A percentile compares a stretch with the other conserved stretches of the same genome.
Evolutionary conservation across 805 yeast species (phyloP).

Genomic region (Spathaspora girioi): DNA sequence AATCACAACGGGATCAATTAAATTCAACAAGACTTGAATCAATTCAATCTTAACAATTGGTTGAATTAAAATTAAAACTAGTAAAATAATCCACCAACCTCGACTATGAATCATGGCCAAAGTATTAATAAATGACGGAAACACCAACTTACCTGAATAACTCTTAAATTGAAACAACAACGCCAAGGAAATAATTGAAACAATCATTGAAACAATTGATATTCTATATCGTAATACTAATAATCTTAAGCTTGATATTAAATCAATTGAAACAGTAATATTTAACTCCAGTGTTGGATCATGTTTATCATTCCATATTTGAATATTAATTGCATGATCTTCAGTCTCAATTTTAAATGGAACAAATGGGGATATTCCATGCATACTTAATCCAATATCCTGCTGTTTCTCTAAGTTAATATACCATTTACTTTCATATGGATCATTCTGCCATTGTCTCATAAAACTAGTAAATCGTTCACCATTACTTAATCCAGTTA

Average conservation of each 20-base stretch:
- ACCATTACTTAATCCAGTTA: slow-evolving; percentile 11
- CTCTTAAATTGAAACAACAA: slow-evolving; percentile 51
- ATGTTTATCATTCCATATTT: slow-evolving; percentile 46
- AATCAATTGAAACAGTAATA: slow-evolving; percentile 41
- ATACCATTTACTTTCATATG: slow-evolving; percentile 80
- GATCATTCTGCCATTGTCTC: slow-evolving; percentile 62
- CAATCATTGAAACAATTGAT: slow-evolving; percentile 66
- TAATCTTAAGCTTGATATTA: slow-evolving; percentile 59
- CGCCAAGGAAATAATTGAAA: slow-evolving; percentile 51
- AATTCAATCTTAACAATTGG: slow-evolving; percentile 29
- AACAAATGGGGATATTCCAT: slow-evolving; percentile 68
- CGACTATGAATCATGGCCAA: slow-evolving; percentile 22
- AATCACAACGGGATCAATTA: slow-evolving; percentile 52
- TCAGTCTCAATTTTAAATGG: slow-evolving; percentile 43
- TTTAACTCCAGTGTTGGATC: slow-evolving; percentile 25
- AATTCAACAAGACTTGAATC: slow-evolving; percentile 37
- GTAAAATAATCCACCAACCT: slow-evolving; percentile 19
- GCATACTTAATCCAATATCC: slow-evolving; percentile 32
- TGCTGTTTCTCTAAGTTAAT: slow-evolving; percentile 31
- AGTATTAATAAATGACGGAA: slow-evolving; percentile 33
- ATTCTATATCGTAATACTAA: slow-evolving; percentile 76
- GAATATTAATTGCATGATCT: slow-evolving; percentile 33
- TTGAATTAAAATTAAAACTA: slow-evolving; percentile 32
- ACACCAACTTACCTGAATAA: slow-evolving; percentile 27
- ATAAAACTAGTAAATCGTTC: slow-evolving; percentile 47